Percentiles rank a stretch among this genome's conserved stretches.
phyloP scores from a whole-genome alignment of 768 basidiomycete genomes.

The Amanita pallidorosea region DNA sequence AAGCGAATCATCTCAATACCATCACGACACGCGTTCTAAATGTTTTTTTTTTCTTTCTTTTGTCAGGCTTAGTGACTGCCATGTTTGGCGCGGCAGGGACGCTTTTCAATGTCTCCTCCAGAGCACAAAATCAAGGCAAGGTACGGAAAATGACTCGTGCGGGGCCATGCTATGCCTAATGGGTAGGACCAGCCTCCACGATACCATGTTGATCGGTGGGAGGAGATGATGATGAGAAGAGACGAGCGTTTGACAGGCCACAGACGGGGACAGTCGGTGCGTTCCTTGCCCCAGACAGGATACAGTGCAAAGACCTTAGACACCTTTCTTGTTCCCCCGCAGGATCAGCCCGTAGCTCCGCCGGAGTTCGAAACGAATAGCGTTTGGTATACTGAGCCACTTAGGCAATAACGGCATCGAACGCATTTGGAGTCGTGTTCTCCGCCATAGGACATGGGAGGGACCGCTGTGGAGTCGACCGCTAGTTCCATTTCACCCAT shows the following conservation, averaged over 20 bases:
- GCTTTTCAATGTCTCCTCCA: constrained; percentile 66
- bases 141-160: constrained; percentile 25
- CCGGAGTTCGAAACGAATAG: constrained; percentile 63
- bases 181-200: constrained; percentile 59
- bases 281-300: constrained; percentile 17
- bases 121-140: constrained; percentile 86
- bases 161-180: background rate
- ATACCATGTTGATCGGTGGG: constrained; percentile 83
- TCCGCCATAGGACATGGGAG: background rate
- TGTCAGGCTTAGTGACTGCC: constrained; percentile 49
- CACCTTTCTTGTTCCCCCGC: background rate
- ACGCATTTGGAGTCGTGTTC: background rate
- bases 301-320: constrained; percentile 1
- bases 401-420: constrained; percentile 14
- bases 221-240: constrained; percentile 92
- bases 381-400: constrained; percentile 60
- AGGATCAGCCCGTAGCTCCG: constrained; percentile 65
- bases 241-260: constrained; percentile 86
- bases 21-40: background rate
- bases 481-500: too few relatives aligned
- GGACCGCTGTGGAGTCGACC: too few relatives aligned
- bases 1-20: background rate
- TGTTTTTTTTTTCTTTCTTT: constrained; percentile 11
- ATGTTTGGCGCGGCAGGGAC: constrained; percentile 93
- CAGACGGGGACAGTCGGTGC: constrained; percentile 73